Base-by-base conservation (phyloP, 441 rosid species). In the Heliophila coronopifolia region DNA sequence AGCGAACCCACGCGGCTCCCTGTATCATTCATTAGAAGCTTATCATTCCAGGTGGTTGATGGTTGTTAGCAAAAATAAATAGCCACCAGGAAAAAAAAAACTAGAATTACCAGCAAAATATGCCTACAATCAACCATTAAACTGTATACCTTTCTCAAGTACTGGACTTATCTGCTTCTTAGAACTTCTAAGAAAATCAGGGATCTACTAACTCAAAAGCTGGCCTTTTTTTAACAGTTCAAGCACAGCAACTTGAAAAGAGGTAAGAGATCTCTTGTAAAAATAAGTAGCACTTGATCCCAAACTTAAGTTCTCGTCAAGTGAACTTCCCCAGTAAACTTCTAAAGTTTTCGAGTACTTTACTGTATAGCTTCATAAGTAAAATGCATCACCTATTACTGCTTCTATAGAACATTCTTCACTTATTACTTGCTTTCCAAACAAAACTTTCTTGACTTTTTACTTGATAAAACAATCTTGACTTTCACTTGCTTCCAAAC, bases 1-100 rank as follows among this genome's bases (percentile, higher is more conserved):
- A 6, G 95, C 99, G 78, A 92, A 92, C 18, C 97, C 99, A 15
- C 97, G 80, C 36, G 99, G 99, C 69, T 85, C 75, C 71, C 99
- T 92, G 75, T 61, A 67, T 17, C 34, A 20, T 17, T 49, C 39
- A 71, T 32, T 3, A 12, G 2, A 20, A 46, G 47, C 22, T 54
- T 26, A 40, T 56, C 69, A 63, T 51, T 46, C 35, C 28, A 64
- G 6, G 31, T n/a, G 42, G 11, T 17, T 34, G 53, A 49, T 38
- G 46, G 25, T 9, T 17, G 32, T 41, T 24, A 50, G 52, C 27
- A 50, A 42, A 58, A 44, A 24, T 37, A 50, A 23, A 23, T 7
- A 61, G 41, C 22, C n/a, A 44, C 28, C 19, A 10, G 34, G n/a
- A n/a, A n/a, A n/a, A n/a, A 58, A 18, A 52, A 28, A 3, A 5